These are phyloP conservation scores for Yamagishiella unicocca DNA, from an alignment of 139 green algal genomes.

Conservation along the genomic window DNA sequence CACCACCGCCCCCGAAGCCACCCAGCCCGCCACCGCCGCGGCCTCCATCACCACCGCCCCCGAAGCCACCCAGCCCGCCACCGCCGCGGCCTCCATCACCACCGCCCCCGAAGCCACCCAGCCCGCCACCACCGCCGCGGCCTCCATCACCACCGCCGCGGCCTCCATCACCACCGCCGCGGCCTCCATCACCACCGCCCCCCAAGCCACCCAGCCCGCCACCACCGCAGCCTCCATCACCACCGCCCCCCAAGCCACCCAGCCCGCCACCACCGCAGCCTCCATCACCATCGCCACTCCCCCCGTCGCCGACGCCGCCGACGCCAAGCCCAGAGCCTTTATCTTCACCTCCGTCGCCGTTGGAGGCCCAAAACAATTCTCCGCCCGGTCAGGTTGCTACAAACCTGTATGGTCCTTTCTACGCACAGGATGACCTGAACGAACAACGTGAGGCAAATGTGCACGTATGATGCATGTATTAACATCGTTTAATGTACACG, in stretches of 20 bases:
- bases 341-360: not conserved
- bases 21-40: not conserved
- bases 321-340: not conserved
- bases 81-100: too few species aligned
- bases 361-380: too few species aligned
- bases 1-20: too few species aligned
- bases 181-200: not conserved
- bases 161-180: too few species aligned
- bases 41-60: too few species aligned
- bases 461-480: not conserved
- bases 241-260: not conserved
- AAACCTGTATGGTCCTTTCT: conserved; percentile 25
- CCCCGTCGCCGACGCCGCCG: not conserved
- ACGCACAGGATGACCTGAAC: not conserved
- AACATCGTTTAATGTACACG: not conserved
- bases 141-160: too few species aligned
- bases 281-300: not conserved
- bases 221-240: not conserved
- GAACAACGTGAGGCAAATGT: conserved; percentile 15
- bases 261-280: too few species aligned
- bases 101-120: too few species aligned
- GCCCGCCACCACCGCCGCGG: too few species aligned
- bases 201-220: not conserved
- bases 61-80: too few species aligned
- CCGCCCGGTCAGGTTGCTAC: too few species aligned